A percentile compares a stretch with the other conserved stretches of the same genome.
Evolutionary conservation across 257 asterid genomes (phyloP).

Genomic region (Nicotiana sylvestris): DNA sequence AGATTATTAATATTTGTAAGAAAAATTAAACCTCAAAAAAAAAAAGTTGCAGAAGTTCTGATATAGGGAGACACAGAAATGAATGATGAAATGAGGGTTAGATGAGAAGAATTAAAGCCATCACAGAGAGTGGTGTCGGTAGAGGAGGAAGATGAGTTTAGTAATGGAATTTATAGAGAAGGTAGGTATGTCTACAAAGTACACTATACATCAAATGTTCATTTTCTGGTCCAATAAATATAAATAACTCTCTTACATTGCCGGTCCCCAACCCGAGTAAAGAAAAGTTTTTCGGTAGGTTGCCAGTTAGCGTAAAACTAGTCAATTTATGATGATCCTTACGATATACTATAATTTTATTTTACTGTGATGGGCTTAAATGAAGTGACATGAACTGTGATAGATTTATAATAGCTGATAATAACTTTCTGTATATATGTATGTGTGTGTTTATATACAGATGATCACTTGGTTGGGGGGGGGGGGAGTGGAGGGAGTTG

Average conservation of each 20-base stretch:
- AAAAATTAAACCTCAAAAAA: no score
- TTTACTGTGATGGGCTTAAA: background rate
- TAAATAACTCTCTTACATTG: background rate
- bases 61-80: background rate
- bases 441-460: background rate
- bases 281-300: background rate
- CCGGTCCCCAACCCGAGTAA: background rate
- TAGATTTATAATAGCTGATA: background rate
- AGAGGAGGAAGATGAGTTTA: background rate
- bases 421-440: background rate
- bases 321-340: background rate
- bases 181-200: background rate
- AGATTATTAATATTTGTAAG: background rate
- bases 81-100: background rate
- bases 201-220: background rate
- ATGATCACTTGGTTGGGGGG: background rate
- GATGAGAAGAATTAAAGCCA: constrained; percentile 1
- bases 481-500: background rate
- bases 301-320: background rate
- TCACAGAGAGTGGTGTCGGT: constrained; percentile 3
- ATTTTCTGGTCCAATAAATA: background rate
- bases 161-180: background rate
- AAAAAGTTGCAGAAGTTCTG: background rate
- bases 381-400: background rate
- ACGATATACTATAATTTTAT: background rate